Evolutionary conservation across 2,329 filamentous ascomycete species (phyloP).

Genomic region (Trichoderma sp.): DNA sequence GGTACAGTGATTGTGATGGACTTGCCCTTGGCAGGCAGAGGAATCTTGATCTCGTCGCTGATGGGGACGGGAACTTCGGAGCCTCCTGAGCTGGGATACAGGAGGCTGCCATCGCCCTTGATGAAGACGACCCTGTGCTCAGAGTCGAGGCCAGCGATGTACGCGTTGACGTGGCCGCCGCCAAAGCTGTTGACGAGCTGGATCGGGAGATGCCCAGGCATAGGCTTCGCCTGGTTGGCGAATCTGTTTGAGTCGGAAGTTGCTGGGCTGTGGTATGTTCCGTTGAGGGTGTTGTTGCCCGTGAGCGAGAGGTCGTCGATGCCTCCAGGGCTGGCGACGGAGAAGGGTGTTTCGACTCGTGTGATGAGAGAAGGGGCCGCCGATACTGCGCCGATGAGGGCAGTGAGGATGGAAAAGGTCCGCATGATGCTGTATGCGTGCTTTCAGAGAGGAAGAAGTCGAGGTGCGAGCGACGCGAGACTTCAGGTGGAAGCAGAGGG

Average conservation of each 20-base stretch:
- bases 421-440: not conserved
- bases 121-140: conserved; percentile 48
- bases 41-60: conserved; percentile 47
- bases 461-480: not conserved
- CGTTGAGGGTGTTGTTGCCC: conserved; percentile 12
- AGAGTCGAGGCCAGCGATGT: conserved; percentile 50
- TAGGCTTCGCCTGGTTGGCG: conserved; percentile 1
- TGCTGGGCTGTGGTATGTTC: conserved; percentile 1
- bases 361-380: conserved; percentile 2
- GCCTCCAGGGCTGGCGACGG: not conserved
- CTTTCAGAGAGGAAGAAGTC: not conserved
- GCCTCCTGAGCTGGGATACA: conserved; percentile 47
- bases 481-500: too few relatives aligned
- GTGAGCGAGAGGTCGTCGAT: conserved; percentile 1
- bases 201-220: conserved; percentile 33
- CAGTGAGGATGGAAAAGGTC: conserved; percentile 1
- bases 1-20: conserved; percentile 46
- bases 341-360: not conserved
- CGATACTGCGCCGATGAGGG: conserved; percentile 13
- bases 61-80: conserved; percentile 44
- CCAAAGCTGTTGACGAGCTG: conserved; percentile 50
- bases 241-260: not conserved
- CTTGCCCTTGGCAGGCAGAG: conserved; percentile 44
- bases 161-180: conserved; percentile 46
- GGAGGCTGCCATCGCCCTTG: conserved; percentile 43